phyloP scores from a whole-genome alignment of 1,139 yeast species.

The Suhomyces taliae region DNA sequence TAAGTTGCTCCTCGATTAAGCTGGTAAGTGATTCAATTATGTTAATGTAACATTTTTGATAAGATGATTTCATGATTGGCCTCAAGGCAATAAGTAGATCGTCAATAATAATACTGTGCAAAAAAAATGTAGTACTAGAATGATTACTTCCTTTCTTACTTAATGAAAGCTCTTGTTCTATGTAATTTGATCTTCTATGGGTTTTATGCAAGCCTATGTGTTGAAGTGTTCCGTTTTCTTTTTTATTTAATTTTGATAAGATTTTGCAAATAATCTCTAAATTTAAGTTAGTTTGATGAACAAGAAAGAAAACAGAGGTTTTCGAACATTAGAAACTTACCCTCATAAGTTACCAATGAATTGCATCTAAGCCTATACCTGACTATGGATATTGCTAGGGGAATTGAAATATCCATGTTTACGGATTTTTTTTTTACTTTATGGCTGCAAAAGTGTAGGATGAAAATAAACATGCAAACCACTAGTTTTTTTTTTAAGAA shows the following conservation, averaged over 20 bases:
- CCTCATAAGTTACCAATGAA: not conserved
- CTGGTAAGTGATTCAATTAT: not conserved
- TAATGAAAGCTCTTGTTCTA: not conserved
- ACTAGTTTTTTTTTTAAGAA: no score
- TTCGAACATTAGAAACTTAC: not conserved
- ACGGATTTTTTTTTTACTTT: no score
- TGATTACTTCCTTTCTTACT: no score
- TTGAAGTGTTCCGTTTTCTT: no score
- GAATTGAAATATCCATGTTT: not conserved
- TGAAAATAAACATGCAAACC: not conserved
- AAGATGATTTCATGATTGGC: not conserved
- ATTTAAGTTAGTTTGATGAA: no score
- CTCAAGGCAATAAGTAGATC: constrained; percentile 1
- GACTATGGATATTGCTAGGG: constrained; percentile 2
- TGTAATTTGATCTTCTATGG: no score
- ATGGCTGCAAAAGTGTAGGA: constrained; percentile 1
- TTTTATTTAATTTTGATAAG: no score
- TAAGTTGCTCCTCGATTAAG: not conserved
- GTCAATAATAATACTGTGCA: not conserved
- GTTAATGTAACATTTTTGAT: not conserved
- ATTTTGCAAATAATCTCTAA: no score
- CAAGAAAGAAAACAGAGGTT: no score
- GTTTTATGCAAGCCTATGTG: no score
- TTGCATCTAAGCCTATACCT: not conserved
- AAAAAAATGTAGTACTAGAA: no score